Percentiles rank a stretch among this genome's conserved stretches.
These are phyloP conservation scores for Fusarium oligoseptatum DNA, from an alignment of 2,329 filamentous ascomycete species.

Conservation along the genomic window DNA sequence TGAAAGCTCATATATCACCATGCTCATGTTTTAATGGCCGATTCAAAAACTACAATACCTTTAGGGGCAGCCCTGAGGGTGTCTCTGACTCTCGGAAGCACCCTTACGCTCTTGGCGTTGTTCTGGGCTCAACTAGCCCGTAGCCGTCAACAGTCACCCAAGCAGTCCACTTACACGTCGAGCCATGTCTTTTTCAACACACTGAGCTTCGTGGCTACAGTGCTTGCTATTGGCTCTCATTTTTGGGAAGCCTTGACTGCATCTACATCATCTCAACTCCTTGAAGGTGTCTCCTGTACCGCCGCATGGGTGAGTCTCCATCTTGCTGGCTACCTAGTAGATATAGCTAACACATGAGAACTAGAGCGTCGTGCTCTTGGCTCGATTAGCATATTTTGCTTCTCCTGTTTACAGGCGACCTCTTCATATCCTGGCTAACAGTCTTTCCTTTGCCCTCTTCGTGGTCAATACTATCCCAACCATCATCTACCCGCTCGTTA, in stretches of 20 bases:
- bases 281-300: background rate
- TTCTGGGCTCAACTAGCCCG: background rate
- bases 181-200: background rate
- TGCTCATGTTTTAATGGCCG: background rate
- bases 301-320: background rate
- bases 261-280: background rate
- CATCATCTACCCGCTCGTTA: background rate
- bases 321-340: too few species aligned
- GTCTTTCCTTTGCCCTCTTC: background rate
- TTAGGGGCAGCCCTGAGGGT: background rate
- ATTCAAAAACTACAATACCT: background rate
- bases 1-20: background rate
- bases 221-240: background rate
- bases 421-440: background rate
- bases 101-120: background rate
- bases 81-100: background rate
- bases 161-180: background rate
- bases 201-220: background rate
- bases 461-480: background rate
- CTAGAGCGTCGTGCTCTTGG: background rate
- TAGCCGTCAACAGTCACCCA: background rate
- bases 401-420: background rate
- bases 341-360: background rate
- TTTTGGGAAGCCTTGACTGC: background rate
- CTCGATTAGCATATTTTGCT: background rate